These are phyloP conservation scores for Inga leiocalycina DNA, from an alignment of 306 rosid species.

Conservation along the genomic window DNA sequence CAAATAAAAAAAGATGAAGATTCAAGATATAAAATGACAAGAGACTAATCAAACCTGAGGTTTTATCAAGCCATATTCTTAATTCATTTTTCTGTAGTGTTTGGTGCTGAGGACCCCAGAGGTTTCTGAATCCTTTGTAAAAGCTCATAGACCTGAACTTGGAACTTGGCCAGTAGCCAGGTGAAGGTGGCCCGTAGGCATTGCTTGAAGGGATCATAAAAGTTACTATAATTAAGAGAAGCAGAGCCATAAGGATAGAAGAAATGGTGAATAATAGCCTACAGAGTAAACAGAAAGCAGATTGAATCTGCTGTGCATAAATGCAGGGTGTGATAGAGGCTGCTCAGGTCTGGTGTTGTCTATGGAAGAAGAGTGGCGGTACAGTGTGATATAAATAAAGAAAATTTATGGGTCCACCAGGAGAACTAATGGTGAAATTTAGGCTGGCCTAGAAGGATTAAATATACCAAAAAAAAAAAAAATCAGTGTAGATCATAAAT, in stretches of 20 bases:
- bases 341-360: conserved; percentile 35
- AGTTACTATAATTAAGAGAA: conserved; percentile 50
- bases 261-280: conserved; percentile 18
- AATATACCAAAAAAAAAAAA: conserved; percentile 19
- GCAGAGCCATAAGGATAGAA: conserved; percentile 51
- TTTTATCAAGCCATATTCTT: conserved; percentile 88
- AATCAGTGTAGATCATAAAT: conserved; percentile 7
- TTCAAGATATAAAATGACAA: not conserved
- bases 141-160: conserved; percentile 68
- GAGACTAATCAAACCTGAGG: conserved; percentile 53
- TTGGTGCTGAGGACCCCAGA: conserved; percentile 96
- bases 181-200: conserved; percentile 86
- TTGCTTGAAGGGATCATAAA: conserved; percentile 53
- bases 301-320: conserved; percentile 48
- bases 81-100: conserved; percentile 59
- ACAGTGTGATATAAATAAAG: conserved; percentile 58
- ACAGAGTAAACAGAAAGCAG: conserved; percentile 36
- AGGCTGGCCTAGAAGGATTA: conserved; percentile 30
- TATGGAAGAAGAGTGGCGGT: conserved; percentile 46
- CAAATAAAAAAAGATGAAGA: not conserved
- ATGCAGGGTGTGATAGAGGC: conserved; percentile 44
- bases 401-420: conserved; percentile 48
- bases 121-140: conserved; percentile 70
- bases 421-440: conserved; percentile 37
- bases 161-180: conserved; percentile 92